Conservation (phyloP, 306 rosid genomes). For the Vicia villosa region DNA sequence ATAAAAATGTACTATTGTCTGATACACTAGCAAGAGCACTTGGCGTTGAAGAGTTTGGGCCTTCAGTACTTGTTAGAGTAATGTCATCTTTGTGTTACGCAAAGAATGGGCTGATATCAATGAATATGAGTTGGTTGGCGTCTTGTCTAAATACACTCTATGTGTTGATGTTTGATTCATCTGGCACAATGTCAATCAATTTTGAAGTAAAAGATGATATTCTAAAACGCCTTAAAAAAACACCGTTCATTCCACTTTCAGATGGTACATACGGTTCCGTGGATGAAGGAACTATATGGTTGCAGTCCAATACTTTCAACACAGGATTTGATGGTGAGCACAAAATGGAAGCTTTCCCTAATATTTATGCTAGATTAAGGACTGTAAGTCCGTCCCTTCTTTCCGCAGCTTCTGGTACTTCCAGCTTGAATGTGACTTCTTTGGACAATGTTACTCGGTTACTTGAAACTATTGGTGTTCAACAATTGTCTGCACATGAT, state of each 20-base stretch:
- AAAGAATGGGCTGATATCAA: constrained; percentile 51
- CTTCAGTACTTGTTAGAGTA: constrained; percentile 62
- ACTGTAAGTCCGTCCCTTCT: constrained; percentile 70
- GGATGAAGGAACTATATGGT: constrained; percentile 82
- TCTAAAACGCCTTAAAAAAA: constrained; percentile 50
- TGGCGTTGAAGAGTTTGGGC: constrained; percentile 87
- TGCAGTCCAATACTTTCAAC: constrained; percentile 56
- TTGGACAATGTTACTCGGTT: constrained; percentile 58
- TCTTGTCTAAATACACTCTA: constrained; percentile 64
- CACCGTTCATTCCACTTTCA: constrained; percentile 82
- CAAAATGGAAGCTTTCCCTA: constrained; percentile 72
- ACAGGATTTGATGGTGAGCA: constrained; percentile 55
- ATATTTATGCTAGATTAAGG: constrained; percentile 68
- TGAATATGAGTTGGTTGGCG: constrained; percentile 78
- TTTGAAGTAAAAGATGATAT: constrained; percentile 53
- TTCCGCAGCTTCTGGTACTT: constrained; percentile 54
- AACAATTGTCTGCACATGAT: constrained; percentile 84
- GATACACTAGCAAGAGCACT: constrained; percentile 71
- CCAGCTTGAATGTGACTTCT: constrained; percentile 39
- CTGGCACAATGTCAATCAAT: constrained; percentile 42
- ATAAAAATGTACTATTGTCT: constrained; percentile 60
- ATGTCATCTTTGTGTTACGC: constrained; percentile 56
- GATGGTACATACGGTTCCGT: constrained; percentile 79
- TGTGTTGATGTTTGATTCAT: constrained; percentile 50
- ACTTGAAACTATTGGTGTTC: constrained; percentile 79